phyloP scores from a whole-genome alignment of 805 yeast species.

The Metschnikowia amazonensis region DNA sequence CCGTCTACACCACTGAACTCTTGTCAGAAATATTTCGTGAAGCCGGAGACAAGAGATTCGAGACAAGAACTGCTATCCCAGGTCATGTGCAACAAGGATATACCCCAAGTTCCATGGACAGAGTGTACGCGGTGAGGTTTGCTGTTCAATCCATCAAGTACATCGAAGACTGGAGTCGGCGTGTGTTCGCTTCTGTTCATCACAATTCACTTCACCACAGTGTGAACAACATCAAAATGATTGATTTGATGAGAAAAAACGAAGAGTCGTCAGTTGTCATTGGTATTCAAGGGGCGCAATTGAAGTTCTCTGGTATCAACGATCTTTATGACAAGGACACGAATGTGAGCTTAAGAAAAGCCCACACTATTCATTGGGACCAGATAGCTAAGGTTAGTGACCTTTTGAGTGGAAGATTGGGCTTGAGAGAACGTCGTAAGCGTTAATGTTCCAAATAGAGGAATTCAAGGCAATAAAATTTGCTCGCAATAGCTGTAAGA shows the following conservation, averaged over 20 bases:
- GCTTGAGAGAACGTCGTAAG: constrained; percentile 29
- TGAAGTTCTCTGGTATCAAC: constrained; percentile 54
- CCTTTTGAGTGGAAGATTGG: constrained; percentile 67
- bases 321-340: constrained; percentile 59
- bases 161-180: constrained; percentile 49
- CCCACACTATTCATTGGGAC: constrained; percentile 66
- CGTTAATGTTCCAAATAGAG: background rate
- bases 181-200: constrained; percentile 16
- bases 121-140: constrained; percentile 83
- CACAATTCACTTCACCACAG: constrained; percentile 18
- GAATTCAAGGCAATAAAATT: background rate
- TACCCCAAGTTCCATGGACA: constrained; percentile 89
- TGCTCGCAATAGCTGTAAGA: background rate
- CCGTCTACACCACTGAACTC: constrained; percentile 75
- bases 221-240: constrained; percentile 20
- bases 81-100: constrained; percentile 99
- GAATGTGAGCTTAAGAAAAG: constrained; percentile 60
- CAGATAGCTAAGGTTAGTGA: constrained; percentile 56
- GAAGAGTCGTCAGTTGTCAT: constrained; percentile 50
- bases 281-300: constrained; percentile 65
- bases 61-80: constrained; percentile 91
- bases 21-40: constrained; percentile 80
- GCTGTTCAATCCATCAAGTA: constrained; percentile 88
- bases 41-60: constrained; percentile 73
- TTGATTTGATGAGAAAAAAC: constrained; percentile 18